Evolutionary conservation across 805 yeast genomes (phyloP).

Genomic region (Teunomyces stri): DNA sequence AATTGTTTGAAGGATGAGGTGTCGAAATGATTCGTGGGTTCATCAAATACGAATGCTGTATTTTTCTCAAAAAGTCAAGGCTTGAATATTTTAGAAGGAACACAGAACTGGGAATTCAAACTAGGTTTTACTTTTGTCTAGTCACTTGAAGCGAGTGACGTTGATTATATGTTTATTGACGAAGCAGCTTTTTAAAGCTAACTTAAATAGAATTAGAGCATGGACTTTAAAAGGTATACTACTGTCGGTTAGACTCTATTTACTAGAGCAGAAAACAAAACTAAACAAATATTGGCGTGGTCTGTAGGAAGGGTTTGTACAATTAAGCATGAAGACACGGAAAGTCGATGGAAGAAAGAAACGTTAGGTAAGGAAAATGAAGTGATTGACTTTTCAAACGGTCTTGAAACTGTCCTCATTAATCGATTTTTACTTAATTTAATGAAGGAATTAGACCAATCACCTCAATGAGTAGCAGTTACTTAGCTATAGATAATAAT

Average conservation of each 20-base stretch:
- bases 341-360: background rate
- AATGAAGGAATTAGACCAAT: background rate
- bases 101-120: background rate
- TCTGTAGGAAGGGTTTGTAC: background rate
- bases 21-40: background rate
- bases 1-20: background rate
- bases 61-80: background rate
- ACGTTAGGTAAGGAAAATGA: background rate
- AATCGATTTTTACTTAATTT: background rate
- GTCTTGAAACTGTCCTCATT: background rate
- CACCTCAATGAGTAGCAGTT: background rate
- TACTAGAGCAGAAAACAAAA: background rate
- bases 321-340: background rate
- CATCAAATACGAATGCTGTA: background rate
- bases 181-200: background rate
- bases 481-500: conserved; percentile 14
- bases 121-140: background rate
- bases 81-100: background rate
- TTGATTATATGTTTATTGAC: background rate
- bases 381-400: background rate
- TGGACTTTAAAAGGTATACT: background rate
- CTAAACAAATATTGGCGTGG: background rate
- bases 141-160: background rate
- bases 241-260: background rate
- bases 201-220: background rate